A percentile compares a stretch with the other conserved stretches of the same genome.
Evolutionary conservation across 345 rosid genomes (phyloP).

Genomic region (Gossypium longicalyx): DNA sequence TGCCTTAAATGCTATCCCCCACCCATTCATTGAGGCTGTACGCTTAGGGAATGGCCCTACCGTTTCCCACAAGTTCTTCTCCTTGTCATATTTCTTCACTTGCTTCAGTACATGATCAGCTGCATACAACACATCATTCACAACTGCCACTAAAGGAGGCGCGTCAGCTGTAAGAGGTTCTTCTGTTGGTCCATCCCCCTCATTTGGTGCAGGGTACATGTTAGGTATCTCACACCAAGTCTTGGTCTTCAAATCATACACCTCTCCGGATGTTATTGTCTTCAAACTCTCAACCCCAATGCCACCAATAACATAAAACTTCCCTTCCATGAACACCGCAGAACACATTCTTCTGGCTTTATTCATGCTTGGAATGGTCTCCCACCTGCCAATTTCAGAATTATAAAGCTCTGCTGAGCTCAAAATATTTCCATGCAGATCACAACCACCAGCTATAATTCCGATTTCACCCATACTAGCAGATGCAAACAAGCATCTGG

Average conservation of each 20-base stretch:
- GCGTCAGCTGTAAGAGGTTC: slow-evolving; percentile 42
- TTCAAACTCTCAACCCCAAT: slow-evolving; percentile 35
- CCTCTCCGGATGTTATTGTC: slow-evolving; percentile 55
- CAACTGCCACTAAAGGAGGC: slow-evolving; percentile 81
- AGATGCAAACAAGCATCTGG: slow-evolving; percentile 77
- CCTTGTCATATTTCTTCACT: slow-evolving; percentile 56
- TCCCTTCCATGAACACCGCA: slow-evolving; percentile 73
- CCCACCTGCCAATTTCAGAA: slow-evolving; percentile 55
- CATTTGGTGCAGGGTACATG: slow-evolving; percentile 51
- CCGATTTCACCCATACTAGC: slow-evolving; percentile 61
- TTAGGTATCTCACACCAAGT: slow-evolving; percentile 57
- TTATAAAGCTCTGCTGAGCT: slow-evolving; percentile 65
- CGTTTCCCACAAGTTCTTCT: slow-evolving; percentile 37
- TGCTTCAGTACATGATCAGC: slow-evolving; percentile 53
- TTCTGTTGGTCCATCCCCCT: slow-evolving; percentile 1
- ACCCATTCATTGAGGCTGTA: slow-evolving; percentile 58
- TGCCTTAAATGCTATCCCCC: slow-evolving; percentile 79
- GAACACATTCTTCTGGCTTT: slow-evolving; percentile 72
- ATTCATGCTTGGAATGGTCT: slow-evolving; percentile 51
- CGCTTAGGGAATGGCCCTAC: slow-evolving; percentile 53
- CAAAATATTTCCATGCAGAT: slow-evolving; percentile 44
- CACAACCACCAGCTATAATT: slow-evolving; percentile 81
- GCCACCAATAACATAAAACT: slow-evolving; percentile 81
- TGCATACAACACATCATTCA: slow-evolving; percentile 63
- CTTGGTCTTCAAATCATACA: slow-evolving; percentile 50